A percentile compares a stretch with the other conserved stretches of the same genome.
These are phyloP conservation scores for Agrocybe chaxingu DNA, from an alignment of 768 basidiomycete genomes.

Conservation along the genomic window DNA sequence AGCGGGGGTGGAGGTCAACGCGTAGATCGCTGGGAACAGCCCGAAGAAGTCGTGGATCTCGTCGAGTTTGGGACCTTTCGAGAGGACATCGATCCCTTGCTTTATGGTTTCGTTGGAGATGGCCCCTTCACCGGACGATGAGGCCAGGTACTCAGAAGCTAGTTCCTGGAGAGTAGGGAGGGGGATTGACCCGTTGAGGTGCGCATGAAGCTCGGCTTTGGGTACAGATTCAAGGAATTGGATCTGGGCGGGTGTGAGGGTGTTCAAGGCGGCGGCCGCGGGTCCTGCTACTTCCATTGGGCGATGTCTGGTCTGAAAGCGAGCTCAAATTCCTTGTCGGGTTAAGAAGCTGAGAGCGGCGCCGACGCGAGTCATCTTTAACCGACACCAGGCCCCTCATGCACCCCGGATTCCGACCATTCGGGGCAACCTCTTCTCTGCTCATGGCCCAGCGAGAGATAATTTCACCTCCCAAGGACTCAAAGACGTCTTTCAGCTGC, in stretches of 20 bases:
- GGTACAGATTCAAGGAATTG: constrained; percentile 61
- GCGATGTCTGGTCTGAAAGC: too few species aligned
- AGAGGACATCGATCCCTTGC: constrained; percentile 32
- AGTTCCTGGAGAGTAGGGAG: constrained; percentile 59
- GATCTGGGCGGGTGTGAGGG: constrained; percentile 49
- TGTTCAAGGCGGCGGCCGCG: constrained; percentile 49
- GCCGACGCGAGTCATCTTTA: too few species aligned
- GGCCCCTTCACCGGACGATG: constrained; percentile 3
- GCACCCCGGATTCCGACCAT: too few species aligned
- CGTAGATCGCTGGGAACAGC: constrained; percentile 78
- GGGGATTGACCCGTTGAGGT: constrained; percentile 84
- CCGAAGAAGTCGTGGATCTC: constrained; percentile 69
- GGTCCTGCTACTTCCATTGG: constrained; percentile 32
- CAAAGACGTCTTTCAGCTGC: too few species aligned
- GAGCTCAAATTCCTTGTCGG: too few species aligned
- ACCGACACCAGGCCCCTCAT: too few species aligned
- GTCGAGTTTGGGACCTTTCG: constrained; percentile 39
- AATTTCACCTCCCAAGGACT: too few species aligned
- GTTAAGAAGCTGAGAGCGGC: too few species aligned
- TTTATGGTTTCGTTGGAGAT: constrained; percentile 25
- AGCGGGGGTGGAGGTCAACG: constrained; percentile 60
- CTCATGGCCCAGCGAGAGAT: too few species aligned
- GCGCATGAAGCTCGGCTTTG: constrained; percentile 86
- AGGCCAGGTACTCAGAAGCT: constrained; percentile 37
- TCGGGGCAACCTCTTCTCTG: too few species aligned